Evolutionary conservation across 495 filamentous ascomycete species (phyloP), one percentile per base, ranked within the genome.

Genomic region (Extremus antarcticus): DNA sequence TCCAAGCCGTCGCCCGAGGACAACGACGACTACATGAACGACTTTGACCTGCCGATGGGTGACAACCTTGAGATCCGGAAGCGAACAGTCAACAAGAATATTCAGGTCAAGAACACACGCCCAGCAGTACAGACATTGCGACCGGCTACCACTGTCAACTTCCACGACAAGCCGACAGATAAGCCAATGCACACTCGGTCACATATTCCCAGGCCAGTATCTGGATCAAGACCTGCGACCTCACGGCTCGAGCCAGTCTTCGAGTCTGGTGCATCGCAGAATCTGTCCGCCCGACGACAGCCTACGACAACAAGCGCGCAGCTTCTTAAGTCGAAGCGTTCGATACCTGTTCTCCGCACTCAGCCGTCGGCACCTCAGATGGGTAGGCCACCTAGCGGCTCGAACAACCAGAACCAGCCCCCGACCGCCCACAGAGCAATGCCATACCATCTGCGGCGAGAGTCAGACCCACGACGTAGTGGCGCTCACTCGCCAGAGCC

Each of bases 201-300:
- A 64, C 59, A 76, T 72, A 59, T 73, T 64, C 73, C 56, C 63
- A 70, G 55, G 76, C 81, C 62, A 68, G 76, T 51, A 74, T 90
- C 56, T 81, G 51, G 80, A 78, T 58, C 80, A 76, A 62, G 74
- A 75, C 55, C 62, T 16, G 35, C 78, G 82, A 65, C 77, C 78
- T 85, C 88, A n/a, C 84, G 81, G 1, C 76, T 98, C 10, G 92
- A 95, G 58, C 90, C 91, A 25, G 90, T 97, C 1, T 95, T 87
- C 39, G 94, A 97, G 69, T 87, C 83, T 53, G 91, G 90, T 53
- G 88, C 82, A 23, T 81, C 86, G 25, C 76, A 59, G 57, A 76
- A n/a, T 80, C 87, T 68, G 75, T 79, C 80, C 25, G 79, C 87
- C 54, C 83, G 50, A 85, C 85, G 58, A 63, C 83, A 87, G 59